A percentile compares a stretch with the other conserved stretches of the same genome.
Conservation (phyloP, 495 filamentous ascomycete genomes). For the Mytilinidion resinicola region DNA sequence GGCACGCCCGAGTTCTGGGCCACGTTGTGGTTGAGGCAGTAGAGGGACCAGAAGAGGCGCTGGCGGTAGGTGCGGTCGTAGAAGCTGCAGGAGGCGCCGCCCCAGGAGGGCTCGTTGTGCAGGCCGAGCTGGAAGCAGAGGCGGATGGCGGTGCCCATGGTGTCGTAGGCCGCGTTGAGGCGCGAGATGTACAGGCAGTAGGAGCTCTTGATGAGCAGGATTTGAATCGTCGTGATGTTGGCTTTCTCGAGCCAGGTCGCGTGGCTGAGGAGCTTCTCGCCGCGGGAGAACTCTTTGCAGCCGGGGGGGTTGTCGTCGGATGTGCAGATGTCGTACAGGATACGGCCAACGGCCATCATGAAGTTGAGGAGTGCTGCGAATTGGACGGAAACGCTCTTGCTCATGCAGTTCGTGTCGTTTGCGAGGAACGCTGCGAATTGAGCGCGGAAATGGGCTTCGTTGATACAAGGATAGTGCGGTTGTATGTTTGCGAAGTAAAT, state of each 20-base stretch:
- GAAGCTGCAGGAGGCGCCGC: neutral
- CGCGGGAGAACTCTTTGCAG: neutral
- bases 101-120: neutral
- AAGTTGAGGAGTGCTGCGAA: neutral
- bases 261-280: neutral
- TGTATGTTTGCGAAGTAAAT: neutral
- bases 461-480: neutral
- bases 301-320: neutral
- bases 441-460: neutral
- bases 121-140: neutral
- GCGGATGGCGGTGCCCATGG: neutral
- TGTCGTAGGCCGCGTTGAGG: neutral
- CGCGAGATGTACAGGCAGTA: neutral
- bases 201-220: neutral
- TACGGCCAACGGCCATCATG: neutral
- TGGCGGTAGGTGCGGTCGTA: neutral
- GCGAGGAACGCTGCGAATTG: neutral
- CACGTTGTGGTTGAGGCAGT: neutral
- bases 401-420: neutral
- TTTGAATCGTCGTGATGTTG: neutral
- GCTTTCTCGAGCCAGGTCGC: neutral
- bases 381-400: neutral
- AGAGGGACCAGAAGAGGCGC: neutral
- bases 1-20: neutral
- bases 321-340: neutral